Base-by-base conservation (phyloP, 2,329 filamentous ascomycete species). In the Colletotrichum sp. region DNA sequence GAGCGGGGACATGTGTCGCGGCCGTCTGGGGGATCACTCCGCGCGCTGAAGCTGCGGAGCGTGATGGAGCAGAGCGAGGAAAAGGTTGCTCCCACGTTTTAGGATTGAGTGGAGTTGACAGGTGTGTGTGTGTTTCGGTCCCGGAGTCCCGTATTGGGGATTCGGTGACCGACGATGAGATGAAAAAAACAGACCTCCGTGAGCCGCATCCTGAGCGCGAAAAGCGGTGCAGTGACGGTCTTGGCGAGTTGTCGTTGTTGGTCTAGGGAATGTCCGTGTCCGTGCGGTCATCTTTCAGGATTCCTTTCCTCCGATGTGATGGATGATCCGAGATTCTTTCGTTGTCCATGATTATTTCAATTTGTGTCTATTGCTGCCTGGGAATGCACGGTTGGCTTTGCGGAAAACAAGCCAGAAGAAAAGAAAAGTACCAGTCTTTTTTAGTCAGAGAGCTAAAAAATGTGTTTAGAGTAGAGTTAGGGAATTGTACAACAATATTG, bases 31-130 rank as follows among this genome's bases (percentile, higher is more conserved):
- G 73, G 77, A 7, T 80, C 78, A 12, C 30, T 81, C 55, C 75
- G 78, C 63, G 74, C 78, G 8, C 77, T 80, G 39, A 80, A 79
- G 65, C 70, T 80, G 34, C 71, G 70, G 34, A 66, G 72, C 44
- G 60, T 77, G 32, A 71, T 69, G 52, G 74, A 72, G 32, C 69
- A 76, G 30, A 76, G 66, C n/a, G 78, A 80, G 30, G 71, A 75
- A 18, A 71, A 30, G 36, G 55, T 75, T 32, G 66, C 71, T 7
- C 75, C 75, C 18, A 75, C 75, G 60, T 75, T 77, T 77, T 71
- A 52, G 44, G 52, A 75, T 24, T 7, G 39, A 49, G 39, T 4
- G 39, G 36, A 6, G 16, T 18, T 18, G 16, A 39, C 7, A 39
- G 36, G 36, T 39, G 15, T 39, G 36, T n/a, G 44, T 52, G 44